Evolutionary conservation across 176 grass and related monocot genomes (phyloP).

Genomic region (Lolium perenne): DNA sequence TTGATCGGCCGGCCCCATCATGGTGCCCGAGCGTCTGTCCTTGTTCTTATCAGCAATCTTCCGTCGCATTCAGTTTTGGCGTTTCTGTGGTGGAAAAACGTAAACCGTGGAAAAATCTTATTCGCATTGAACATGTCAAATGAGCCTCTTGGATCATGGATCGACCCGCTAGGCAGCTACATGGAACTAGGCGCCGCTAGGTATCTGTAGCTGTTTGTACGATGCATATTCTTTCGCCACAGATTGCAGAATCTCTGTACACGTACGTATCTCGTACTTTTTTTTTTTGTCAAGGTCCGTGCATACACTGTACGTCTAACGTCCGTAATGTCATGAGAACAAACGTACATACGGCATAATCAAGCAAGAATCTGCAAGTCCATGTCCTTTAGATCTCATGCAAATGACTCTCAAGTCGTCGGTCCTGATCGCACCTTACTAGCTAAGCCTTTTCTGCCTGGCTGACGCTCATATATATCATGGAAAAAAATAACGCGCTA

Average conservation of each 20-base stretch:
- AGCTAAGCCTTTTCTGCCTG: background rate
- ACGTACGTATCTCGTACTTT: background rate
- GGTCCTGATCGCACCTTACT: background rate
- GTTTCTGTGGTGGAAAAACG: background rate
- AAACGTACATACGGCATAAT: background rate
- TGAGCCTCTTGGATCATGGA: too few relatives aligned
- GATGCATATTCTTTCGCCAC: background rate
- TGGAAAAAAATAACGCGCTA: too few relatives aligned
- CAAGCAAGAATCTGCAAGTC: background rate
- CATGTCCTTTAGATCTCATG: background rate
- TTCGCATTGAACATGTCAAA: too few relatives aligned
- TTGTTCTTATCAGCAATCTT: background rate
- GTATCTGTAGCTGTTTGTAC: background rate
- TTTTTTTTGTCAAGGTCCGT: background rate
- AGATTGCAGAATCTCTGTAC: background rate
- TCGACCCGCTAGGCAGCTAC: background rate
- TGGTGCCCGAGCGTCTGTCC: background rate
- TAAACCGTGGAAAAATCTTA: too few relatives aligned
- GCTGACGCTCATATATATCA: background rate
- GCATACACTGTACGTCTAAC: background rate
- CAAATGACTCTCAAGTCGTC: conserved; percentile 8
- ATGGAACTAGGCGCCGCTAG: background rate
- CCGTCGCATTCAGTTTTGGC: background rate
- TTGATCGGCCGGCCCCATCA: background rate
- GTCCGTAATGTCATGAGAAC: background rate